Evolutionary conservation across 306 rosid genomes (phyloP), one percentile per base, ranked within the genome.

Genomic region (Castanospermum australe): DNA sequence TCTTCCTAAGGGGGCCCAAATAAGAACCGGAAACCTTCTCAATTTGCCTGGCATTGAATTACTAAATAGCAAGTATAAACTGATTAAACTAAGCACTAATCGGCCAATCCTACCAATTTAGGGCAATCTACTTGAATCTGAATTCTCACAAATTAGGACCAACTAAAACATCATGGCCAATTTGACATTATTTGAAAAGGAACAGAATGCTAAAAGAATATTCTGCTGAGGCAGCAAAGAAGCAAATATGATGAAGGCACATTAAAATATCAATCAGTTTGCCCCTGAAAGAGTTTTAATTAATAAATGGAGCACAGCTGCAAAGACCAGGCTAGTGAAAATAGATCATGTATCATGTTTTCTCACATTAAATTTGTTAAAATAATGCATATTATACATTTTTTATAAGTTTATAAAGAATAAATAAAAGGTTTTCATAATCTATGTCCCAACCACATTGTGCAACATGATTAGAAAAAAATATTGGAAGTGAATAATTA

Each of bases 281-380:
- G 11, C 74, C 17, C 12, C 24, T 21, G 20, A 13, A 9, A 63
- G 50, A 24, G 57, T 33, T 54, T 35, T 11, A 22, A 79, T 59
- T 69, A 22, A 54, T 36, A 55, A 71, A 64, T 32, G 41, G 38
- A 57, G 42, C 63, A 45, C 44, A 5, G n/a, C n/a, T n/a, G n/a
- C n/a, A n/a, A n/a, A n/a, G 45, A 42, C 78, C 42, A 59, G 2
- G 66, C 38, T 12, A 24, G 14, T 67, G 47, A 36, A 59, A 12
- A 55, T 8, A 11, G 24, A 79, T 39, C 18, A 64, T 60, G 36
- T 36, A 79, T 39, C 18, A 64, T 60, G 36, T 20, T 28, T 10
- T 18, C 62, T 51, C 4, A 82, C 65, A 51, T 62, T 82, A 72
- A 64, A 18, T 69, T 60, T 28, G 25, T 15, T 25, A 41, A 35